Base-by-base conservation (phyloP, 2,329 filamentous ascomycete species). In the Ophiostoma fasciatum region DNA sequence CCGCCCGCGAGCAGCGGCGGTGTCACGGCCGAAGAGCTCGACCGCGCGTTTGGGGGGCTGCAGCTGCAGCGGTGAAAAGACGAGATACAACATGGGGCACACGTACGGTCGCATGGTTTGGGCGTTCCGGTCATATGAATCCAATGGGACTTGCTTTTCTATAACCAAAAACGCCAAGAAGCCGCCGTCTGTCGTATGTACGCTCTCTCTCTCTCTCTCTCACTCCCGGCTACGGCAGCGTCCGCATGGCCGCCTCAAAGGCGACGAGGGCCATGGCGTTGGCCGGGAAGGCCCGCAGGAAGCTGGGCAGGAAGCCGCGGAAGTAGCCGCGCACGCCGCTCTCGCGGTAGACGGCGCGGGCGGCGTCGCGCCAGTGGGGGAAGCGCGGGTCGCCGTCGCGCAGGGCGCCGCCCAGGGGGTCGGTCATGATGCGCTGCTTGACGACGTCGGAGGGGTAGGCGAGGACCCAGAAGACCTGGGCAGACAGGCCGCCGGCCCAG, bases 341-440 rank as follows among this genome's bases (percentile, higher is more conserved):
- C 52, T 94, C 85, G 32, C 63, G 63, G 49, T 81, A 92, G 2
- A 96, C 80, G 0, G 79, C 71, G 35, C 53, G 62, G 0, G 82
- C 88, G 0, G 88, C 90, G 46, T 88, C 74, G 51, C 67, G 74
- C 90, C 90, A 96, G 33, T 66, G 61, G 11, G 59, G 63, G 52
- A 87, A 96, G 46, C 63, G 71, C 42, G 74, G 69, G 39, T 68
- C 63, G 9, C 81, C 76, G 45, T 84, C 79, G 14, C 66, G 63
- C 11, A 87, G 58, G 1, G 62, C 63, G 1, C 79, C 78, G 2
- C 80, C 87, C 35, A 96, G 61, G 5, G 82, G 76, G 58, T 96
- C 90, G 12, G 88, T 94, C 90, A 98, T 96, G 53, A 98, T 80
- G 22, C 85, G 71, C 63, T 96, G 88, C 67, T 96, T 96, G 37